phyloP scores from a whole-genome alignment of 2,329 filamentous ascomycete species.

The Neofusicoccum laricinum region DNA sequence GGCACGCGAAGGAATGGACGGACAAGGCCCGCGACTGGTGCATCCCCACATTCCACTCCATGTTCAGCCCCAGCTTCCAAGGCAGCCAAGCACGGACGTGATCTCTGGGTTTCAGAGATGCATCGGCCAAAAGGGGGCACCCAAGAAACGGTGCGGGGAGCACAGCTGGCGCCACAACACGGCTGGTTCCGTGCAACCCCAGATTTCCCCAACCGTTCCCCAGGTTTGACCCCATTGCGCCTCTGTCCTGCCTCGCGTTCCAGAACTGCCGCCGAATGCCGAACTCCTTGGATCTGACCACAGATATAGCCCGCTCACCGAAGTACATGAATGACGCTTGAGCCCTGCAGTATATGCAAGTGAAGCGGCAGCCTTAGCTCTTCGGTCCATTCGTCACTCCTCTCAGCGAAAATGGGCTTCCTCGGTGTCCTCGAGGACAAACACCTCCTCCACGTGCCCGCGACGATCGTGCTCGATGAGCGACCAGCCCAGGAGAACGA shows the following conservation, averaged over 20 bases:
- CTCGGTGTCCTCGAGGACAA: conserved; percentile 33
- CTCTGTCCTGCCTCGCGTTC: neutral
- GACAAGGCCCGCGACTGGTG: neutral
- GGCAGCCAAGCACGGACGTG: neutral
- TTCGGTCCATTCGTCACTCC: neutral
- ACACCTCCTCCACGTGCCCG: conserved; percentile 32
- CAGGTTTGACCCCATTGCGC: neutral
- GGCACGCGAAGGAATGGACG: conserved; percentile 10
- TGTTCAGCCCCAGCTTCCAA: neutral
- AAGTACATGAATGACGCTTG: neutral
- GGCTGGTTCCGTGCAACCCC: neutral
- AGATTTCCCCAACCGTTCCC: neutral
- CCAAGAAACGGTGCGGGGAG: neutral
- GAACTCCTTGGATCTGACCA: neutral
- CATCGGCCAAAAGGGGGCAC: neutral
- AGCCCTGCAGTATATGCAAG: neutral
- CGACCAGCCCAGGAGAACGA: conserved; percentile 21
- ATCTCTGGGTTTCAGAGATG: neutral
- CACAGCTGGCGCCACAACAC: neutral
- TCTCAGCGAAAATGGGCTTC: conserved; percentile 27
- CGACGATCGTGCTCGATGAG: conserved; percentile 32
- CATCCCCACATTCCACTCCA: neutral
- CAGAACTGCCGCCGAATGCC: neutral
- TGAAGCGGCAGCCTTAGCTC: neutral
- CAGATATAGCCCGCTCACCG: neutral